Percentiles rank a stretch among this genome's conserved stretches.
These are phyloP conservation scores for Myxozyma vanderwaltii DNA, from an alignment of 805 yeast species.

Conservation along the genomic window DNA sequence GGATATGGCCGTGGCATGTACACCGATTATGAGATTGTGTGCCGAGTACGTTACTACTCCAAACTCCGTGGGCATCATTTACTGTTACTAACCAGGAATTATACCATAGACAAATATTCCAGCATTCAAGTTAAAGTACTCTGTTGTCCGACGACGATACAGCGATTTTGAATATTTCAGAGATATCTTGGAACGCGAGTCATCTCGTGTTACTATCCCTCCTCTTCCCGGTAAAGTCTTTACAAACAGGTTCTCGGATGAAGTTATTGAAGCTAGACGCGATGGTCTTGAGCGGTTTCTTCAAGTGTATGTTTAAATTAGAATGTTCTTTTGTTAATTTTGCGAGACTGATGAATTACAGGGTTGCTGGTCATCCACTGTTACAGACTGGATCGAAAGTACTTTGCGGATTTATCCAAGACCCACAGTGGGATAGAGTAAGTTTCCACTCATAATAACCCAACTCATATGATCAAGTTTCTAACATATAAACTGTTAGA, in stretches of 20 bases:
- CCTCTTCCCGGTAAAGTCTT: constrained; percentile 86
- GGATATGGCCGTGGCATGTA: constrained; percentile 61
- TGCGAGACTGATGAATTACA: constrained; percentile 32
- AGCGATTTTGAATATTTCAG: constrained; percentile 85
- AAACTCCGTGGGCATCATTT: not conserved
- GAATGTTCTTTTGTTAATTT: not conserved
- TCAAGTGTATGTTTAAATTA: constrained; percentile 41
- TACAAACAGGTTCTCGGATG: constrained; percentile 75
- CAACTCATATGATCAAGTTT: too few species aligned
- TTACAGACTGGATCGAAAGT: constrained; percentile 83
- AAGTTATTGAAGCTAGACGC: constrained; percentile 79
- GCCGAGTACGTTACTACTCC: constrained; percentile 54
- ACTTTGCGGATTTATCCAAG: constrained; percentile 81
- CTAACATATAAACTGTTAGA: constrained; percentile 1
- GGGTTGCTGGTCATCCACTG: constrained; percentile 91
- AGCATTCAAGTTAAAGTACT: constrained; percentile 64
- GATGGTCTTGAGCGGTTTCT: constrained; percentile 82
- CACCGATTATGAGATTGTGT: constrained; percentile 89
- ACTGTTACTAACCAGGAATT: not conserved
- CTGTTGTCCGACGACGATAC: constrained; percentile 80
- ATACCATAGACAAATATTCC: constrained; percentile 73
- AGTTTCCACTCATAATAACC: not conserved
- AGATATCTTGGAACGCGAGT: constrained; percentile 71
- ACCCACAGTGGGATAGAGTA: constrained; percentile 70
- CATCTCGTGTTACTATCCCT: constrained; percentile 80